A percentile compares a stretch with the other conserved stretches of the same genome.
These are phyloP conservation scores for Globisporangium cystogenes DNA, from an alignment of 352 stramenopile genomes.

Conservation along the genomic window DNA sequence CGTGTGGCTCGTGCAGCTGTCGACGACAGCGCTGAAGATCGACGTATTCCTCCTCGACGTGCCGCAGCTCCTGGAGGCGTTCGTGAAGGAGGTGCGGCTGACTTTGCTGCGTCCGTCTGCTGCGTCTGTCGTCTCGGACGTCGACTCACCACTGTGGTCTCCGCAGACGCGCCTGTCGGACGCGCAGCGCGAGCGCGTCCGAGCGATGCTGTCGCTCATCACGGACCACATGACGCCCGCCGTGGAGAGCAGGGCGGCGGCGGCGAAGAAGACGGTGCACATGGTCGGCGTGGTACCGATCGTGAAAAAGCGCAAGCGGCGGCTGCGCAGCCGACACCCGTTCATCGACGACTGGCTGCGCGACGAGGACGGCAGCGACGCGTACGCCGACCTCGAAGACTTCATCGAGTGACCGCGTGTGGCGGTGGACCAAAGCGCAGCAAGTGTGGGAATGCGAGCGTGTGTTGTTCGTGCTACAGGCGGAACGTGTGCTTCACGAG, in stretches of 20 bases:
- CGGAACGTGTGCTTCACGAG: constrained; percentile 30
- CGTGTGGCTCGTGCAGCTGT: constrained; percentile 22
- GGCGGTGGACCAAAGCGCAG: background rate
- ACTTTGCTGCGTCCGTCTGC: background rate
- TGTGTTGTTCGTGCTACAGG: constrained; percentile 15
- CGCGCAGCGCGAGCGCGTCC: constrained; percentile 20
- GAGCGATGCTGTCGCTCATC: constrained; percentile 27
- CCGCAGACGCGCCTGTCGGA: constrained; percentile 21
- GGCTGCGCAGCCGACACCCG: constrained; percentile 56
- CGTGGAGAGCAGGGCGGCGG: constrained; percentile 5
- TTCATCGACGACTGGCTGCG: constrained; percentile 74
- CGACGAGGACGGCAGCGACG: constrained; percentile 63
- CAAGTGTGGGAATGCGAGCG: too few relatives aligned
- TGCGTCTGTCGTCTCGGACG: too few relatives aligned
- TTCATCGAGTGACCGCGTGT: constrained; percentile 47
- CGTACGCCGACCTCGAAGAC: constrained; percentile 69
- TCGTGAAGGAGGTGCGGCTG: constrained; percentile 35
- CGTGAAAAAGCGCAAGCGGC: constrained; percentile 43
- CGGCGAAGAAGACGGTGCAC: constrained; percentile 22
- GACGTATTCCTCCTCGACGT: constrained; percentile 63
- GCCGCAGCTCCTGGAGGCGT: constrained; percentile 25
- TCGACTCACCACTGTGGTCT: too few relatives aligned
- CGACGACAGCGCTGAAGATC: constrained; percentile 50
- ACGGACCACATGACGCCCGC: constrained; percentile 31
- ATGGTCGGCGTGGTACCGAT: constrained; percentile 52